A percentile compares a stretch with the other conserved stretches of the same genome.
phyloP scores from a whole-genome alignment of 2,329 filamentous ascomycete species.

The Aspergillus thermomutatus region DNA sequence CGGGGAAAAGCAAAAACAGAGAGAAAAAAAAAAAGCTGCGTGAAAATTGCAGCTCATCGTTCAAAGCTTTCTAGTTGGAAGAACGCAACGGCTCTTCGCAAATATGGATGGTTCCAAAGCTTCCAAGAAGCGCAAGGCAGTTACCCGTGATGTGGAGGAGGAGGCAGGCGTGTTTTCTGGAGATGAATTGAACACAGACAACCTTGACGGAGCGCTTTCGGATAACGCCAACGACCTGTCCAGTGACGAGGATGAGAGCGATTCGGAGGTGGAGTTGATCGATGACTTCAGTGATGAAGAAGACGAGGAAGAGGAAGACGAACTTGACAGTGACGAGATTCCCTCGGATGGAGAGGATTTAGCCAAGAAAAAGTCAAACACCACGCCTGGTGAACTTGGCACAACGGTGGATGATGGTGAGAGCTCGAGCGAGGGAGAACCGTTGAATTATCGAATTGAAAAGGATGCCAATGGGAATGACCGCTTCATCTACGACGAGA shows the following conservation, averaged over 20 bases:
- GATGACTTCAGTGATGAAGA: constrained; percentile 52
- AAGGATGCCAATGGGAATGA: constrained; percentile 86
- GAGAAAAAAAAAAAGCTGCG: constrained; percentile 24
- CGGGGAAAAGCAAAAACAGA: constrained; percentile 8
- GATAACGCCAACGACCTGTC: constrained; percentile 41
- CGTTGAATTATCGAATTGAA: constrained; percentile 58
- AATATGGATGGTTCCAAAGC: constrained; percentile 36
- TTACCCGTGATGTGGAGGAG: constrained; percentile 52
- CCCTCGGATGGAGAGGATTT: constrained; percentile 45
- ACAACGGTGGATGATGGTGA: constrained; percentile 8
- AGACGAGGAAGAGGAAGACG: constrained; percentile 48
- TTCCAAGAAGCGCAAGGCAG: constrained; percentile 64
- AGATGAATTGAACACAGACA: constrained; percentile 53
- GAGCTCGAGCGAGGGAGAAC: constrained; percentile 33
- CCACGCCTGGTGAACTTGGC: constrained; percentile 15
- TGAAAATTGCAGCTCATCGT: constrained; percentile 9
- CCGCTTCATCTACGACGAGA: constrained; percentile 89
- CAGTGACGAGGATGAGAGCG: constrained; percentile 36
- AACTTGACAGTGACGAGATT: constrained; percentile 50
- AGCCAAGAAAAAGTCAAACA: constrained; percentile 34
- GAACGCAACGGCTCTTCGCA: constrained; percentile 5
- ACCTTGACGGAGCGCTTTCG: constrained; percentile 42
- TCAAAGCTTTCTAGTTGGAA: not conserved
- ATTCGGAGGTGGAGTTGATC: constrained; percentile 53
- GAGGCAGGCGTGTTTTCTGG: constrained; percentile 54